A percentile compares a stretch with the other conserved stretches of the same genome.
Evolutionary conservation across 306 rosid species (phyloP).

Genomic region (Rubus idaeus): DNA sequence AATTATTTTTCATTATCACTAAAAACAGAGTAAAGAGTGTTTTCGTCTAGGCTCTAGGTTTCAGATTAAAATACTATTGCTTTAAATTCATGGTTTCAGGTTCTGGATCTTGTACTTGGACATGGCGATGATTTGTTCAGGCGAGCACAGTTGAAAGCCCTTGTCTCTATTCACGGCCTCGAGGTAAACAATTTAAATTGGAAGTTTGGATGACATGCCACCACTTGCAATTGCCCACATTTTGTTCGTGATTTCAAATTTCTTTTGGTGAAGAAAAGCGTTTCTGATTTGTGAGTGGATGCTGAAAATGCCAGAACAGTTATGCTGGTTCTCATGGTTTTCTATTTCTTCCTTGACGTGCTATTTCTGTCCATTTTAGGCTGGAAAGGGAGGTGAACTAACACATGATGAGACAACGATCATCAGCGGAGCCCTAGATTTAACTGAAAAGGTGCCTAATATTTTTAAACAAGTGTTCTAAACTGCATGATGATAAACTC

Average conservation of each 20-base stretch:
- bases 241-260: background rate
- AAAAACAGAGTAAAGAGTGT: background rate
- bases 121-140: slow-evolving; percentile 54
- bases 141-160: slow-evolving; percentile 56
- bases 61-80: slow-evolving; percentile 8
- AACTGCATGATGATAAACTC: background rate
- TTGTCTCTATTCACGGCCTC: slow-evolving; percentile 49
- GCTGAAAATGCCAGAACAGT: slow-evolving; percentile 16
- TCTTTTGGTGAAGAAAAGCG: background rate
- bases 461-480: slow-evolving; percentile 6
- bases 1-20: background rate
- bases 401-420: slow-evolving; percentile 91
- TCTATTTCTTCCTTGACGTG: background rate
- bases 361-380: slow-evolving; percentile 48
- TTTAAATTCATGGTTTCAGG: slow-evolving; percentile 46
- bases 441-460: slow-evolving; percentile 73
- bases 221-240: background rate
- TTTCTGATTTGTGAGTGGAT: background rate
- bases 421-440: slow-evolving; percentile 93
- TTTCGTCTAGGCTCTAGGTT: background rate
- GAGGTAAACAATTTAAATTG: slow-evolving; percentile 34
- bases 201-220: background rate
- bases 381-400: slow-evolving; percentile 98
- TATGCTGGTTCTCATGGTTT: slow-evolving; percentile 1
- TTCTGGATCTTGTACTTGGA: slow-evolving; percentile 76